Evolutionary conservation across 371 early-diverging fungal species (phyloP), one percentile per base, ranked within the genome.

Genomic region (Haplosporangium sp.): DNA sequence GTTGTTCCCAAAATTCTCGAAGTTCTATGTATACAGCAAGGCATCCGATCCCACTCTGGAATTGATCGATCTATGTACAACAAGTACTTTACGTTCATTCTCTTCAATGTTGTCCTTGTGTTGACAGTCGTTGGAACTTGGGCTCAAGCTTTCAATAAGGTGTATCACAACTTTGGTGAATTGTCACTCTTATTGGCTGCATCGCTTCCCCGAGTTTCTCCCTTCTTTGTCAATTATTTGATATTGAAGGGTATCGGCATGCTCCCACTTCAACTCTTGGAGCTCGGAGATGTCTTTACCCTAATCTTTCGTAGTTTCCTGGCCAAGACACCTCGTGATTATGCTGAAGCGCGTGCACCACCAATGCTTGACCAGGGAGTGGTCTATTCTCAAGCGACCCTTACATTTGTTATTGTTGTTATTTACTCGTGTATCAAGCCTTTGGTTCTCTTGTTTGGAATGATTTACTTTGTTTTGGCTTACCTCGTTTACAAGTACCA

Each of bases 371-470:
- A 74, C 11, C 64, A n/a, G 86, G 92, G 88, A 81, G 90, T 5
- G 85, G 93, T 67, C 87, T 91, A 58, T 90, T 82, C 84, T 87
- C 91, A 75, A 88, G 89, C 61, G 87, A 93, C 67, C 39, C 84
- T 97, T 17, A 85, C 96, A 2, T 92, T 96, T 63, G 93, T 94
- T 15, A 94, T 97, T 56, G 90, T 94, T n/a, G 57, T 96, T 44
- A 91, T 94, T 0, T 98, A 98, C 84, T 92, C 95, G 27, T 91
- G 91, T 19, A 93, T 97, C 44, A 92, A 94, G 63, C 98, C 98
- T 0, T 74, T 97, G 15, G 93, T 96, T 40, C 84, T 96, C 19
- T 83, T 93, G 6, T 93, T 96, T 74, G 93, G 93, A 2, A 72
- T 91, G 3, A 69, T 94, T 3, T 97, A 94, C 77, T 98, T 91